Base-by-base conservation (phyloP, 495 filamentous ascomycete species). In the Hypoxylon subgilvum region DNA sequence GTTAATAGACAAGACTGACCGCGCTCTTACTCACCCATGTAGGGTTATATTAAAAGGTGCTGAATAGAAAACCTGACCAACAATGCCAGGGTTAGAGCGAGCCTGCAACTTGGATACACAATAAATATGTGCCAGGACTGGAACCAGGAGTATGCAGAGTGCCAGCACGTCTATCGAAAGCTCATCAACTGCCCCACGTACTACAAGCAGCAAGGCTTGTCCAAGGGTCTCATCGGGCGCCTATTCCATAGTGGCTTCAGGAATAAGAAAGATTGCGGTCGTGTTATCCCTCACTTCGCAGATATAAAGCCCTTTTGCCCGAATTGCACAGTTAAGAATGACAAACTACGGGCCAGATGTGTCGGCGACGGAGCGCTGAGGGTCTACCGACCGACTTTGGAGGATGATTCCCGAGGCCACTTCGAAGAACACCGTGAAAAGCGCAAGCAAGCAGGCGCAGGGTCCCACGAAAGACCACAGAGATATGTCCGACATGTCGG, bases 101-200 rank as follows among this genome's bases (percentile, higher is more conserved):
- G n/a, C n/a, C n/a, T n/a, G n/a, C n/a, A n/a, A n/a, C n/a, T n/a
- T n/a, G n/a, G n/a, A n/a, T 30, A 13, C 12, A 18, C 39, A 12
- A 41, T 21, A 51, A 65, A 4, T 16, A 69, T 69, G 65, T 70
- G 67, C 23, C 30, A 68, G 17, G 40, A 63, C 7, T 41, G 53
- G 23, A 40, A 41, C 2, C 41, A 61, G 3, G 52, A 68, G 43
- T 70, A 61, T 43, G 52, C 46, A 18, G 56, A 57, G 27, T 69
- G 67, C 14, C 14, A 45, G 14, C 65, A 70, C 46, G 45, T 66
- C 9, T 35, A 36, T 6, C 57, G 49, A 3, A 57, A 52, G 6
- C 22, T 68, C 23, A 65, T 62, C 12, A 45, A 58, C n/a, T 70
- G 65, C 25, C 67, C 65, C 4, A 56, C 57, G 18, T 42, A 65